phyloP scores from a whole-genome alignment of 108 stramenopile genomes.

The Pseudonitzschia multistriata region DNA sequence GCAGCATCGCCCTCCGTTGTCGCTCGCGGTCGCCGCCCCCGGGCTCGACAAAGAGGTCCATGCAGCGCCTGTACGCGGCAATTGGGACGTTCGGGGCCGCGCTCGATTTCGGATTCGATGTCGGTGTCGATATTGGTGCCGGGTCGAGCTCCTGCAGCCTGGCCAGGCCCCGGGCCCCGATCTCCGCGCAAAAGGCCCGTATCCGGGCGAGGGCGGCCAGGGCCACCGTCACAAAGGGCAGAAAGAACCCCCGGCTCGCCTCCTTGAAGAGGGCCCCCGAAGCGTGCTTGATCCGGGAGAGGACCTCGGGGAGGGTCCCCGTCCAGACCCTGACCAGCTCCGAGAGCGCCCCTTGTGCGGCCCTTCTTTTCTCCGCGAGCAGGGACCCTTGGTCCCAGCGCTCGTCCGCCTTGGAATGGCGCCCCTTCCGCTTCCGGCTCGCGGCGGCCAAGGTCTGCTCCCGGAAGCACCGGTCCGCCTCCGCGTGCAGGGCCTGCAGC shows the following conservation, averaged over 20 bases:
- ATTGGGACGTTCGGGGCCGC: background rate
- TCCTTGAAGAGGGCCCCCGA: constrained; percentile 50
- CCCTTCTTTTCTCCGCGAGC: constrained; percentile 12
- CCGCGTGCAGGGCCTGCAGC: constrained; percentile 5
- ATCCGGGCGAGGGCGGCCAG: constrained; percentile 44
- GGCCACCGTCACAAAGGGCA: constrained; percentile 69
- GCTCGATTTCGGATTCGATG: constrained; percentile 8
- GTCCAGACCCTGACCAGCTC: constrained; percentile 1
- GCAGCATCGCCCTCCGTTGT: background rate
- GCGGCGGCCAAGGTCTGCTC: background rate
- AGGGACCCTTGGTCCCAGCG: constrained; percentile 11
- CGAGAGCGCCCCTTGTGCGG: background rate
- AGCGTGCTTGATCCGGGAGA: constrained; percentile 63
- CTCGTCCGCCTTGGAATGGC: constrained; percentile 9
- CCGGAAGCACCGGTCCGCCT: background rate
- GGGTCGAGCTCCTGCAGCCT: constrained; percentile 4
- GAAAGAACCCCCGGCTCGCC: constrained; percentile 67
- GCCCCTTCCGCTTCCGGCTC: background rate
- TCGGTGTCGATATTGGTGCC: background rate
- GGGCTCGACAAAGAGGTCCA: constrained; percentile 12
- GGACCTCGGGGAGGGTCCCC: constrained; percentile 35
- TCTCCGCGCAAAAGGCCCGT: constrained; percentile 25
- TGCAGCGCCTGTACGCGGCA: background rate
- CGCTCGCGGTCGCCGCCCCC: background rate
- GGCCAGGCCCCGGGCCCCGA: constrained; percentile 24